These are phyloP conservation scores for Micractinium conductrix DNA, from an alignment of 139 green algal genomes.

Conservation along the genomic window DNA sequence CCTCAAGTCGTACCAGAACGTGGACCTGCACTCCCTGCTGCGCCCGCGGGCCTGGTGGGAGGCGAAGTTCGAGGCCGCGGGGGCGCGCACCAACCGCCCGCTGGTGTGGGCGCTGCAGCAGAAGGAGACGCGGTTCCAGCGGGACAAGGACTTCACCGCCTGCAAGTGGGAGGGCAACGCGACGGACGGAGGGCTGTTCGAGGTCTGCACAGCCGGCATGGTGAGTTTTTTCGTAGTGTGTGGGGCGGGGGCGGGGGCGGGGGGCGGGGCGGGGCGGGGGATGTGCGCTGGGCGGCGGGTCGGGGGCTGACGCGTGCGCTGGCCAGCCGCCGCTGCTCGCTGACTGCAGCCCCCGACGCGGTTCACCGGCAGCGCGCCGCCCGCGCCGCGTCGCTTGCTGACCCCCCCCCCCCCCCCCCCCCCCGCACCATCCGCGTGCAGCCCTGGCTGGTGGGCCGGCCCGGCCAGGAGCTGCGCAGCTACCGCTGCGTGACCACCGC, in stretches of 20 bases:
- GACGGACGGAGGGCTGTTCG: not conserved
- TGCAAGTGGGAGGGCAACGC: slow-evolving; percentile 1
- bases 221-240: not conserved
- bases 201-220: not conserved
- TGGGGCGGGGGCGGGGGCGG: not conserved
- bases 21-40: slow-evolving; percentile 15
- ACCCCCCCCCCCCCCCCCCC: too few species aligned
- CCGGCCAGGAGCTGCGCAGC: slow-evolving; percentile 12
- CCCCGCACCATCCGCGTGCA: not conserved
- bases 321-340: too few species aligned
- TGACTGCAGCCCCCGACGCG: not conserved
- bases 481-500: slow-evolving; percentile 10
- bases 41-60: slow-evolving; percentile 27
- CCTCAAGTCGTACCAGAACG: slow-evolving; percentile 25
- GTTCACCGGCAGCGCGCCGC: not conserved
- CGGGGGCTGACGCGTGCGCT: not conserved
- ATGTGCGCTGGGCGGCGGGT: too few species aligned
- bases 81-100: not conserved
- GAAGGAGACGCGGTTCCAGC: slow-evolving; percentile 2
- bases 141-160: not conserved
- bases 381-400: not conserved
- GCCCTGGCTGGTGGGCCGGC: slow-evolving; percentile 15
- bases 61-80: not conserved
- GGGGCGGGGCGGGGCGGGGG: not conserved
- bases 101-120: slow-evolving; percentile 30